phyloP scores from a whole-genome alignment of 2,329 filamentous ascomycete species.

The Penicillium frequentans region DNA sequence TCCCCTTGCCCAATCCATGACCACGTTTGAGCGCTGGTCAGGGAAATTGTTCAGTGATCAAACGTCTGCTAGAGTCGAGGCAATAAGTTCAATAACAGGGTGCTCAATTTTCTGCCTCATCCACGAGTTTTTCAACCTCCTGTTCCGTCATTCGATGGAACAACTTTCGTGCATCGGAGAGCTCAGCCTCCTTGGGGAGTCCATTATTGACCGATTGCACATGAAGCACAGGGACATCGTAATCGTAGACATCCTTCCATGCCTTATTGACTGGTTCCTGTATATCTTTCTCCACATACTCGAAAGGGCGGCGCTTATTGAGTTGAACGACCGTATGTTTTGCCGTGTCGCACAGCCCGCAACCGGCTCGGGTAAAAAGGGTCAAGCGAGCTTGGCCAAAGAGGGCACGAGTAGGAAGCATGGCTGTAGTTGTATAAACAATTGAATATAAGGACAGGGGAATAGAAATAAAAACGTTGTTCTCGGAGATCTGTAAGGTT shows the following conservation, averaged over 20 bases:
- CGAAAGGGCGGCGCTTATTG: conserved; percentile 53
- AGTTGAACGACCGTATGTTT: conserved; percentile 57
- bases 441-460: neutral
- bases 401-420: conserved; percentile 33
- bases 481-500: neutral
- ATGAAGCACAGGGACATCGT: conserved; percentile 65
- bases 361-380: conserved; percentile 61
- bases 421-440: conserved; percentile 6
- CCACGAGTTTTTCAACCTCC: conserved; percentile 56
- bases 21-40: neutral
- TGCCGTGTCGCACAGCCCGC: conserved; percentile 61
- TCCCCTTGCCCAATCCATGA: neutral
- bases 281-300: conserved; percentile 61
- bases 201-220: conserved; percentile 49
- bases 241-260: conserved; percentile 64
- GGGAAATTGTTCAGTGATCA: no score
- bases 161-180: conserved; percentile 61
- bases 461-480: neutral
- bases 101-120: conserved; percentile 43
- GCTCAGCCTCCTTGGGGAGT: conserved; percentile 49
- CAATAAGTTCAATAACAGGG: neutral
- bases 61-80: no score
- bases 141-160: conserved; percentile 63
- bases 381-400: conserved; percentile 50
- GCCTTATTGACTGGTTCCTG: conserved; percentile 54